Conservation (phyloP, 257 asterid species). For the Nicotiana tabacum region DNA sequence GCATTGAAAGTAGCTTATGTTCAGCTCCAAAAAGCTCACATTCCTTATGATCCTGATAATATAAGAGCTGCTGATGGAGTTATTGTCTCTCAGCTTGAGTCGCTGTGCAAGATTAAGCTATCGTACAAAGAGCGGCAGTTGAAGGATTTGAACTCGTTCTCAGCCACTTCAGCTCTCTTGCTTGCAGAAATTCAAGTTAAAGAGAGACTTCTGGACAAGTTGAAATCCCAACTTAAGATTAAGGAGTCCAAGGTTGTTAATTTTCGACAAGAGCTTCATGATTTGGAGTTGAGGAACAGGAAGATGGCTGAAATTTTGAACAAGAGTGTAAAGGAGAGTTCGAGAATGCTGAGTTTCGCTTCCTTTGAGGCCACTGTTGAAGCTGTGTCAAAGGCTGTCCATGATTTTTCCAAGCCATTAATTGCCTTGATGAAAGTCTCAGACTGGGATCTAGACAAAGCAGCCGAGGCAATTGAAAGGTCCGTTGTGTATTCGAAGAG, state of each 20-base stretch:
- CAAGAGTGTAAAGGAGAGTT: constrained; percentile 35
- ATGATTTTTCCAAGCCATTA: constrained; percentile 76
- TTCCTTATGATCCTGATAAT: constrained; percentile 59
- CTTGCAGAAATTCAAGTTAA: constrained; percentile 49
- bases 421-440: constrained; percentile 68
- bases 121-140: constrained; percentile 48
- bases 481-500: constrained; percentile 55
- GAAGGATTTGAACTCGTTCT: constrained; percentile 30
- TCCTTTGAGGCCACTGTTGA: constrained; percentile 46
- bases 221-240: constrained; percentile 43
- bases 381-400: constrained; percentile 58
- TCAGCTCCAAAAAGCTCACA: constrained; percentile 74
- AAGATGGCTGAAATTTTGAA: constrained; percentile 39
- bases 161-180: constrained; percentile 44
- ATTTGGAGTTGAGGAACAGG: constrained; percentile 37
- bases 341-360: constrained; percentile 20
- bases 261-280: constrained; percentile 33
- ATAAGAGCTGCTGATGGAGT: constrained; percentile 55
- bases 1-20: constrained; percentile 60
- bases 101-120: constrained; percentile 44
- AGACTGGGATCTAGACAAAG: constrained; percentile 75
- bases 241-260: constrained; percentile 33
- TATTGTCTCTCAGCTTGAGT: constrained; percentile 41
- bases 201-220: constrained; percentile 43
- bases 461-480: constrained; percentile 50